Evolutionary conservation across 345 rosid genomes (phyloP), one percentile per base, ranked within the genome.

Genomic region (Orychophragmus violaceus): DNA sequence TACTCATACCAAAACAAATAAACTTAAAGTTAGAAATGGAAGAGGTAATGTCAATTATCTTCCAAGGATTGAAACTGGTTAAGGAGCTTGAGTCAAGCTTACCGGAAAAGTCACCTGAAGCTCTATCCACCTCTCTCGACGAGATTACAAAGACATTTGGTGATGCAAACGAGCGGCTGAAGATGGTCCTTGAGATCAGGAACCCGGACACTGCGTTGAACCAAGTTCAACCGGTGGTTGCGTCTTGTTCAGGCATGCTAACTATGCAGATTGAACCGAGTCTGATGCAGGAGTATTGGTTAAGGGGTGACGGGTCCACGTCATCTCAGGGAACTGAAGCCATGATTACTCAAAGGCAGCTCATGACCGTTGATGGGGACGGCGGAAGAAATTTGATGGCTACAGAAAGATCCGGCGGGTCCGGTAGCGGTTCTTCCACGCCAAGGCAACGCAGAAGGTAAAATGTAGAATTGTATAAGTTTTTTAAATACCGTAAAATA

Each of bases 391-490:
- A n/a, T n/a, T n/a, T n/a, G n/a, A n/a, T n/a, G n/a, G n/a, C n/a
- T n/a, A n/a, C n/a, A n/a, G n/a, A n/a, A n/a, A n/a, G n/a, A n/a
- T n/a, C n/a, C n/a, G n/a, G n/a, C n/a, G n/a, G n/a, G n/a, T n/a
- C n/a, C n/a, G n/a, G n/a, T n/a, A n/a, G n/a, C n/a, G n/a, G n/a
- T n/a, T n/a, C n/a, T n/a, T n/a, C n/a, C n/a, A n/a, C n/a, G n/a
- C n/a, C n/a, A n/a, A n/a, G n/a, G n/a, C n/a, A n/a, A 6, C 72
- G 83, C 22, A 70, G 67, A 74, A 74, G 85, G 88, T 81, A 63
- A 21, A 24, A 18, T 18, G 12, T 11, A 13, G 9, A 13, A 24
- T 50, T 24, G 11, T 50, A 22, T 17, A 1, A 33, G 5, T 44
- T n/a, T n/a, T n/a, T n/a, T n/a, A n/a, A n/a, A n/a, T n/a, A n/a